Evolutionary conservation across 1,139 yeast genomes (phyloP).

Genomic region (Magnusiomyces tetraspermus): DNA sequence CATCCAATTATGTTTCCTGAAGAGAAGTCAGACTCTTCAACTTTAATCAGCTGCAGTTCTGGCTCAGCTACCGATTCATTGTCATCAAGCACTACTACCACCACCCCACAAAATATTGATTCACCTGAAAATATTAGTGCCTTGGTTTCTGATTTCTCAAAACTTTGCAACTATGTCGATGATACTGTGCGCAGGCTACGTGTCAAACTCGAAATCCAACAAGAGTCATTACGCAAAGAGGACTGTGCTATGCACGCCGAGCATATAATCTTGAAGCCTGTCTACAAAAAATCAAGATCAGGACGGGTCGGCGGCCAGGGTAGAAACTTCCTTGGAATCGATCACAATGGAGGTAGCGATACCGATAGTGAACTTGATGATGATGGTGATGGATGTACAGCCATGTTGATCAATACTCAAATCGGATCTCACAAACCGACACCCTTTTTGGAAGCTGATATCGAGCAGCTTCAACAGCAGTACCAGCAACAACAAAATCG

Average conservation of each 20-base stretch:
- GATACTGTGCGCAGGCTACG: conserved; percentile 1
- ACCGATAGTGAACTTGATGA: too few species aligned
- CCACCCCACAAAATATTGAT: too few species aligned
- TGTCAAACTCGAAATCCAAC: conserved; percentile 2
- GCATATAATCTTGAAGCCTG: background rate
- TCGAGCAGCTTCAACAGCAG: background rate
- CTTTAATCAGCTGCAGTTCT: too few species aligned
- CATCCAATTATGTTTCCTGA: background rate
- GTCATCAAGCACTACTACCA: too few species aligned
- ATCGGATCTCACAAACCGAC: background rate
- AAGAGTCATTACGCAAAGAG: background rate
- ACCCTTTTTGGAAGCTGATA: background rate
- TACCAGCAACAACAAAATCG: background rate
- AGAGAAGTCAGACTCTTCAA: background rate
- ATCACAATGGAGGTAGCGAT: too few species aligned
- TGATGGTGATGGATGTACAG: background rate
- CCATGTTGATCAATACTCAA: background rate
- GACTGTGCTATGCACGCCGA: conserved; percentile 1
- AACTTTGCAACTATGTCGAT: conserved; percentile 4
- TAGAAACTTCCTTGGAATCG: too few species aligned
- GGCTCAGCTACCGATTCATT: too few species aligned
- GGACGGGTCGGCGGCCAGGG: too few species aligned
- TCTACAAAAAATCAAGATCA: background rate
- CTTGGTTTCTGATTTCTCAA: background rate
- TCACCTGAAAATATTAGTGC: background rate